Evolutionary conservation across 1,139 yeast species (phyloP).

Genomic region (Nakaseomyces bracarensis): DNA sequence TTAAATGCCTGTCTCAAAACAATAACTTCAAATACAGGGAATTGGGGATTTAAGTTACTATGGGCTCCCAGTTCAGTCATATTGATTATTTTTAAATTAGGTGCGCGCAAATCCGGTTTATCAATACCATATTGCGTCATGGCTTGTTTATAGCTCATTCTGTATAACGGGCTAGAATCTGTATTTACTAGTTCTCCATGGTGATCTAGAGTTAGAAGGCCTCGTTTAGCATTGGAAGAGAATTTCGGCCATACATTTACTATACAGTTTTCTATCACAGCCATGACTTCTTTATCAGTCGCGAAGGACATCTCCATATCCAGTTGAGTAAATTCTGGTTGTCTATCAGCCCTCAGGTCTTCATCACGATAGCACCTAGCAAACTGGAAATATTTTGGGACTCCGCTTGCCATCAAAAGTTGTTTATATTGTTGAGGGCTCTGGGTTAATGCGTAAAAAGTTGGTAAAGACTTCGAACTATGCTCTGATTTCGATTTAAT

Average conservation of each 20-base stretch:
- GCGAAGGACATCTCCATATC: conserved; percentile 92
- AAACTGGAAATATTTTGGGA: conserved; percentile 75
- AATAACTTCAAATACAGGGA: conserved; percentile 64
- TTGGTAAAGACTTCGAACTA: conserved; percentile 30
- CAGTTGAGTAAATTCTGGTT: conserved; percentile 93
- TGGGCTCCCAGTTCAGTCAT: conserved; percentile 34
- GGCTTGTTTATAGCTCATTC: conserved; percentile 57
- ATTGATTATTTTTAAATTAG: conserved; percentile 44
- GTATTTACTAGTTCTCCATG: conserved; percentile 22
- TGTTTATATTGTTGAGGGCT: conserved; percentile 98
- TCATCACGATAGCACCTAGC: conserved; percentile 96
- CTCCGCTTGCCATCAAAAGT: conserved; percentile 87
- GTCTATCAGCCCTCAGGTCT: conserved; percentile 88
- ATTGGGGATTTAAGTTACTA: conserved; percentile 32
- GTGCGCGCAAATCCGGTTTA: conserved; percentile 78
- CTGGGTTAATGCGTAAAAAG: conserved; percentile 87
- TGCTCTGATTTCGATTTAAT: conserved; percentile 14
- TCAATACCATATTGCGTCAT: conserved; percentile 77
- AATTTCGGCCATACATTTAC: conserved; percentile 45
- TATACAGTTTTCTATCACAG: conserved; percentile 54
- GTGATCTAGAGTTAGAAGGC: conserved; percentile 22
- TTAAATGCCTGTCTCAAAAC: conserved; percentile 47
- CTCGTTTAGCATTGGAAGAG: conserved; percentile 12
- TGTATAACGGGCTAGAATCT: background rate
- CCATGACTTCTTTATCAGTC: conserved; percentile 55